phyloP scores from a whole-genome alignment of 2,329 filamentous ascomycete genomes.

The Tolypocladium paradoxum region DNA sequence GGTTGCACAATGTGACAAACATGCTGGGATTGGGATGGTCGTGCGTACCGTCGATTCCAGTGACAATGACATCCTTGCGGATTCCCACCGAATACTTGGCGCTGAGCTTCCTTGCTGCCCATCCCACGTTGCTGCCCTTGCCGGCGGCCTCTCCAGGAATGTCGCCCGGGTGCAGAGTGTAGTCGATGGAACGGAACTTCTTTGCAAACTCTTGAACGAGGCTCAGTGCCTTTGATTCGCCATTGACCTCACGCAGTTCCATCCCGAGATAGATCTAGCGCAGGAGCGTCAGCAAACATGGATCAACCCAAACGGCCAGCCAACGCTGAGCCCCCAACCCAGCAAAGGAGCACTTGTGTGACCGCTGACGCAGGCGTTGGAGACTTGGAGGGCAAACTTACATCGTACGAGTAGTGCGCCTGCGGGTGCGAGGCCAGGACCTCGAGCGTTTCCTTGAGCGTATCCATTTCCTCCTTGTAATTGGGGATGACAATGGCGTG shows the following conservation, averaged over 20 bases:
- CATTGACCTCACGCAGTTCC: conserved; percentile 56
- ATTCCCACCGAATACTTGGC: conserved; percentile 42
- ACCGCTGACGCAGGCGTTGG: not conserved
- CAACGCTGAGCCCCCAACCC: not conserved
- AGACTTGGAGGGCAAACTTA: conserved; percentile 30
- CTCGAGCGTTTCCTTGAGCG: conserved; percentile 55
- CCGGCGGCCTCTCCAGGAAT: conserved; percentile 59
- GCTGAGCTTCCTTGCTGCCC: conserved; percentile 57
- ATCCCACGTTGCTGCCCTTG: conserved; percentile 65
- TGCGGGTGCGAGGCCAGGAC: conserved; percentile 57
- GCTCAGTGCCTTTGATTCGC: conserved; percentile 48
- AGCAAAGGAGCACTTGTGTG: not conserved
- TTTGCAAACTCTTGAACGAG: conserved; percentile 53
- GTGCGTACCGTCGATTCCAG: conserved; percentile 64
- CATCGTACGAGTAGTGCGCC: conserved; percentile 56
- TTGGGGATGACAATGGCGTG: conserved; percentile 63
- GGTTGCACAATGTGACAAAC: not conserved
- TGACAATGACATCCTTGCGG: conserved; percentile 55
- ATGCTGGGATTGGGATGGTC: conserved; percentile 14
- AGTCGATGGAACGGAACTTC: conserved; percentile 56
- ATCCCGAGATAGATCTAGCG: conserved; percentile 59
- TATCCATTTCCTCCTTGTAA: conserved; percentile 63
- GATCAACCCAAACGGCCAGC: not conserved
- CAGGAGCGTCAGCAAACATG: not conserved
- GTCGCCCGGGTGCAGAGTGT: conserved; percentile 55